Evolutionary conservation across 345 rosid genomes (phyloP), one percentile per base, ranked within the genome.

Genomic region (Linum usitatissimum): DNA sequence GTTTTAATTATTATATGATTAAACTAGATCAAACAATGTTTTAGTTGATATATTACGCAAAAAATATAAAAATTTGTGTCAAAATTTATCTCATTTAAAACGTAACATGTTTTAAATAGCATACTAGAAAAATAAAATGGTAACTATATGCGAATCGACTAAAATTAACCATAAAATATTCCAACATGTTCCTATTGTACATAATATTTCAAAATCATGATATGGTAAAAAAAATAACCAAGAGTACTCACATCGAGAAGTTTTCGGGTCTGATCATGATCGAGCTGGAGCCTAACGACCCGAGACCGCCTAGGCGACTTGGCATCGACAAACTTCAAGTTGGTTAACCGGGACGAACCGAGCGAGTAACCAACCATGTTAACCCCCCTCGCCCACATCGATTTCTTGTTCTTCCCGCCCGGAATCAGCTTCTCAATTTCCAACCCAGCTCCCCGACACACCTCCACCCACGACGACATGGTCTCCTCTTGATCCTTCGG

Each of bases 331-430:
- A 81, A 81, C 60, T 66, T 68, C 31, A 81, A 66, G 57, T 74
- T 76, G 6, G 79, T 61, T 8, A 78, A 20, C 57, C 74, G 71
- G 0, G 76, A 55, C 14, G 81, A 74, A 65, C 66, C 74, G 36
- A 81, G 62, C 0, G 83, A 81, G 72, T 81, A 81, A 23, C 67
- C 55, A 23, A 78, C 57, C 77, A 81, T 23, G 72, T 76, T 75
- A 6, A 78, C 15, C 2, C 85, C 85, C 3, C 85, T 70, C 9
- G 68, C 64, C 82, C 77, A 78, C 21, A 76, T 21, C 12, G 63
- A 18, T 62, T 81, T 81, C 61, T 76, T 81, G 9, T 55, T 68
- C 21, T 63, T 76, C 36, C 69, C 76, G 0, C 42, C 17, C 3
- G 83, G 83, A 58, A 78, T 64, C 9, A 74, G 62, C 55, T 74